Percentiles rank a stretch among this genome's conserved stretches.
Evolutionary conservation across 345 rosid species (phyloP).

Genomic region (Triadica sebifera): DNA sequence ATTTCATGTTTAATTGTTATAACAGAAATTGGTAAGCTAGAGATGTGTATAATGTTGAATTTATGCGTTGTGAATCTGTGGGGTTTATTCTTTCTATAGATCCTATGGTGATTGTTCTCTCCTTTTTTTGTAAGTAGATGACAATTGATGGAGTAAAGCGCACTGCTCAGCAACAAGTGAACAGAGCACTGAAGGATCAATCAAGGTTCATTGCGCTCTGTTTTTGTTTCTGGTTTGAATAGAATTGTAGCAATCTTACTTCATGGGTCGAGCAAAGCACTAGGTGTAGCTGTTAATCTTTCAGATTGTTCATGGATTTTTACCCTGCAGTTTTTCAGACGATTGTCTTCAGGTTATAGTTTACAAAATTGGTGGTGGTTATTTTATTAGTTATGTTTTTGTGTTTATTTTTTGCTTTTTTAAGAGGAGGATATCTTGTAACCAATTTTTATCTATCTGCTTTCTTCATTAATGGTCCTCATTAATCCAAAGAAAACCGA

Average conservation of each 20-base stretch:
- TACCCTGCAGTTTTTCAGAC: neutral
- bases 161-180: constrained; percentile 91
- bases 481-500: neutral
- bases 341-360: neutral
- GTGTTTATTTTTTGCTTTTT: neutral
- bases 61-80: neutral
- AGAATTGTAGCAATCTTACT: neutral
- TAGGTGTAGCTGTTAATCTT: neutral
- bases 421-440: neutral
- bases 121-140: constrained; percentile 48
- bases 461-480: neutral
- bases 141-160: constrained; percentile 95
- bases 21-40: neutral
- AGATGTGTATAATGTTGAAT: neutral
- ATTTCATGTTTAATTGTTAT: neutral
- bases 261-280: neutral
- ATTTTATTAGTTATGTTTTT: neutral
- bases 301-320: neutral
- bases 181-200: constrained; percentile 86
- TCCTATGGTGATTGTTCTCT: constrained; percentile 14
- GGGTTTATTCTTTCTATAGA: constrained; percentile 4
- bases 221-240: neutral
- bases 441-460: neutral
- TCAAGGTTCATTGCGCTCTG: constrained; percentile 49
- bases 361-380: neutral